Percentiles rank a stretch among this genome's conserved stretches.
phyloP scores from a whole-genome alignment of 805 yeast species.

The Lipomyces sp. region DNA sequence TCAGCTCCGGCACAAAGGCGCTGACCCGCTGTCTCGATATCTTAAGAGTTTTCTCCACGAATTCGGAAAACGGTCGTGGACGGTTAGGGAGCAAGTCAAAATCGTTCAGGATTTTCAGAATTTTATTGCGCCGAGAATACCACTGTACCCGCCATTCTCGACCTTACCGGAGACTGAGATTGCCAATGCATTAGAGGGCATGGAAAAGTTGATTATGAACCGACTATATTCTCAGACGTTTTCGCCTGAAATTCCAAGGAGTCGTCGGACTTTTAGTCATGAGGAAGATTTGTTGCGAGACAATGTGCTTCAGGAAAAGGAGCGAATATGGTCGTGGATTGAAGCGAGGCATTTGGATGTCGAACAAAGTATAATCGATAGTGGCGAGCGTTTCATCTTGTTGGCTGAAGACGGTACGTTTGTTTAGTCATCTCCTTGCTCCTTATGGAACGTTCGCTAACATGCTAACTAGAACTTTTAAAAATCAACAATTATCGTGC shows the following conservation, averaged over 20 bases:
- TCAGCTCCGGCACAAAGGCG: slow-evolving; percentile 71
- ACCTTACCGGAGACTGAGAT: slow-evolving; percentile 63
- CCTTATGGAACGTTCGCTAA: not conserved
- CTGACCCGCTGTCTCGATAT: slow-evolving; percentile 88
- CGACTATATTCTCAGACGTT: slow-evolving; percentile 77
- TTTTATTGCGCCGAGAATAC: slow-evolving; percentile 56
- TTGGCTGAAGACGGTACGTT: slow-evolving; percentile 57
- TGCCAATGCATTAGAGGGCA: slow-evolving; percentile 82
- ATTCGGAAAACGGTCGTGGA: slow-evolving; percentile 71
- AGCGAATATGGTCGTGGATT: slow-evolving; percentile 72
- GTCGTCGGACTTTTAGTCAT: slow-evolving; percentile 59
- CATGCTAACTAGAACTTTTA: slow-evolving; percentile 57
- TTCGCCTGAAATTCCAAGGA: slow-evolving; percentile 68
- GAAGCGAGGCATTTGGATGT: slow-evolving; percentile 79
- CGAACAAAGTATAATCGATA: slow-evolving; percentile 54
- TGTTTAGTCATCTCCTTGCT: no score
- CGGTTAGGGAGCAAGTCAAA: slow-evolving; percentile 76
- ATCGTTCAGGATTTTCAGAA: slow-evolving; percentile 74
- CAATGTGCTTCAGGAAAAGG: slow-evolving; percentile 53
- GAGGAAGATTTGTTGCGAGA: slow-evolving; percentile 69
- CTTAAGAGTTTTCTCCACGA: slow-evolving; percentile 73
- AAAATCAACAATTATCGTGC: slow-evolving; percentile 85
- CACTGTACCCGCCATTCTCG: slow-evolving; percentile 72
- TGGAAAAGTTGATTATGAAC: slow-evolving; percentile 91
- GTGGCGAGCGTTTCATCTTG: slow-evolving; percentile 59